Evolutionary conservation across 2,329 filamentous ascomycete genomes (phyloP), one percentile per base, ranked within the genome.

Genomic region (Neophaeococcomyces aloes): DNA sequence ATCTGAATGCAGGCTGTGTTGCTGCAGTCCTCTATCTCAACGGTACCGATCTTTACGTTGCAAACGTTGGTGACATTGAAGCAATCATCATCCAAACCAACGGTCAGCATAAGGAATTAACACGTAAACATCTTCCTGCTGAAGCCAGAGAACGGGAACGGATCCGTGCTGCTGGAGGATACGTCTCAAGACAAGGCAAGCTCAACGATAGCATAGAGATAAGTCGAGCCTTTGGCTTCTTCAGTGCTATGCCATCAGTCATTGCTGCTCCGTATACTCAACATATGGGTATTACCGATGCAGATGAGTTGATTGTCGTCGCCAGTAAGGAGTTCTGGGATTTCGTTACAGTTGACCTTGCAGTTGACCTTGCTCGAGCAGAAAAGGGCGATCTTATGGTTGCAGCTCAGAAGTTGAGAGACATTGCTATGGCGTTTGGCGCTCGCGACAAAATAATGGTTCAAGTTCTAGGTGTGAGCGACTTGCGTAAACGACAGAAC

Each of bases 371-470:
- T 42, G 87, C 86, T 14, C 76, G 88, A 49, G 83, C 83, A 18
- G 89, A 94, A 63, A 80, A 87, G 5, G 76, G 78, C 35, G 89
- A 98, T 60, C 72, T 95, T 34, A 98, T 98, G 91, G 77, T 86
- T 43, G 91, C 89, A 13, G 83, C 91, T 3, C 89, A 96, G 61
- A 94, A 94, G 65, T 74, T 98, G 25, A 80, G 91, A 46, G 91
- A 98, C 66, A 71, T 96, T 43, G 91, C 91, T 32, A 94, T 98
- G 59, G 86, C 89, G 1, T 96, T 95, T 61, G 91, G 91, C 42
- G 86, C 89, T 10, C 88, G 81, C 1, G 83, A 82, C 58, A 98
- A 98, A 67, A 85, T 96, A 51, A 96, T 96, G 88, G 86, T 98
- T 34, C 96, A 96, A 89, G 86, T 98, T 70, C 80, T 98, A 43